A percentile compares a stretch with the other conserved stretches of the same genome.
phyloP scores from a whole-genome alignment of 1,139 yeast genomes.

The Yamadazyma buinensis region DNA sequence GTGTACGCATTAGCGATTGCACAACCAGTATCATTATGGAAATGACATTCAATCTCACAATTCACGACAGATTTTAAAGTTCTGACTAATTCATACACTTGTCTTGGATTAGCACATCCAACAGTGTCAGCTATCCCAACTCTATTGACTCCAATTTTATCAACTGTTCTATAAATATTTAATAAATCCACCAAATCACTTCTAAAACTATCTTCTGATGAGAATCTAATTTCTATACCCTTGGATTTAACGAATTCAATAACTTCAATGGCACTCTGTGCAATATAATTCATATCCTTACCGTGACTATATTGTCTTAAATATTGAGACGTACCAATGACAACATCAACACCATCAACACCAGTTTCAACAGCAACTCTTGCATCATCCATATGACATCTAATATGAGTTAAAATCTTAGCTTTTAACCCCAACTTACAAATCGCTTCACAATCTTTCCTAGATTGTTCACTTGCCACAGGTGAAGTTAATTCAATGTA shows the following conservation, averaged over 20 bases:
- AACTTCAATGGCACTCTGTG: conserved; percentile 51
- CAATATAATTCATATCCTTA: conserved; percentile 53
- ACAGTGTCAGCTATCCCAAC: conserved; percentile 63
- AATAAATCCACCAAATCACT: conserved; percentile 55
- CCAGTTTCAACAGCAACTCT: conserved; percentile 57
- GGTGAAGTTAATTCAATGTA: conserved; percentile 59
- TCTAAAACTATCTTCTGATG: conserved; percentile 57
- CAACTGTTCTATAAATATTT: conserved; percentile 54
- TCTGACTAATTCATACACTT: conserved; percentile 55
- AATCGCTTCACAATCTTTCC: conserved; percentile 54
- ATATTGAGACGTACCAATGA: conserved; percentile 56
- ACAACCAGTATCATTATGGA: conserved; percentile 62
- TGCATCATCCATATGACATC: conserved; percentile 62
- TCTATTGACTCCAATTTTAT: conserved; percentile 56
- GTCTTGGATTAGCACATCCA: conserved; percentile 61
- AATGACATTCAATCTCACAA: conserved; percentile 59
- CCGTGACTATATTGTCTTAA: conserved; percentile 52
- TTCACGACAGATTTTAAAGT: conserved; percentile 54
- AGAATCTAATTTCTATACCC: conserved; percentile 55
- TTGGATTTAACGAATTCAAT: conserved; percentile 56
- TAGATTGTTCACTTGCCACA: conserved; percentile 54
- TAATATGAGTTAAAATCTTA: conserved; percentile 53
- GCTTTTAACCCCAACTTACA: conserved; percentile 54
- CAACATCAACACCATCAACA: conserved; percentile 59
- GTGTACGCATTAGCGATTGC: conserved; percentile 61